These are phyloP conservation scores for Thermothelomyces thermophilus DNA, from an alignment of 2,329 filamentous ascomycete genomes.

Conservation along the genomic window DNA sequence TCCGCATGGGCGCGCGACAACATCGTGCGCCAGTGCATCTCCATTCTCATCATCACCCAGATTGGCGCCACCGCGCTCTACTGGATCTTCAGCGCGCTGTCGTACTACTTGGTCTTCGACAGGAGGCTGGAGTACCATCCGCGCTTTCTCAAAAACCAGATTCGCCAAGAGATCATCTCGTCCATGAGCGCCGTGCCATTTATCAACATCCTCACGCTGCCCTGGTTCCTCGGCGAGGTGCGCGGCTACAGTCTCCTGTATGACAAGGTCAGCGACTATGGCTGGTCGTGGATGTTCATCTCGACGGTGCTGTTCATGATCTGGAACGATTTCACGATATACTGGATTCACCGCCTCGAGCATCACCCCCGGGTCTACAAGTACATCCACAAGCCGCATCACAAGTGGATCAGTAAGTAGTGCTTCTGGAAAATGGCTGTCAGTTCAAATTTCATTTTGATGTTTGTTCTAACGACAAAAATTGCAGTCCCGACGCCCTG, in stretches of 20 bases:
- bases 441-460: not conserved
- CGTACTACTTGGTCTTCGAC: slow-evolving; percentile 62
- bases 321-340: slow-evolving; percentile 41
- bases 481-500: slow-evolving; percentile 38
- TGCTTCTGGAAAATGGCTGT: not conserved
- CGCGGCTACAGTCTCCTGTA: slow-evolving; percentile 41
- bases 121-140: slow-evolving; percentile 40
- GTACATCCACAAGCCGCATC: slow-evolving; percentile 42
- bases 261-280: slow-evolving; percentile 33
- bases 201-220: slow-evolving; percentile 40
- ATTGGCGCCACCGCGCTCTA: slow-evolving; percentile 38
- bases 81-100: slow-evolving; percentile 62
- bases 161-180: slow-evolving; percentile 38
- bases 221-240: slow-evolving; percentile 42
- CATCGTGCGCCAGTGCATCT: slow-evolving; percentile 35
- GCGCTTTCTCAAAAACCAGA: slow-evolving; percentile 42
- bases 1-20: slow-evolving; percentile 37
- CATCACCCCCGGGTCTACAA: slow-evolving; percentile 42
- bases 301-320: slow-evolving; percentile 38
- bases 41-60: slow-evolving; percentile 35
- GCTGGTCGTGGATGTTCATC: slow-evolving; percentile 34
- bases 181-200: slow-evolving; percentile 38
- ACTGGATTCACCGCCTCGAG: slow-evolving; percentile 42
- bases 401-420: slow-evolving; percentile 41
- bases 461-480: not conserved